A percentile compares a stretch with the other conserved stretches of the same genome.
phyloP scores from a whole-genome alignment of 108 stramenopile genomes.

The Skeletonema potamos region DNA sequence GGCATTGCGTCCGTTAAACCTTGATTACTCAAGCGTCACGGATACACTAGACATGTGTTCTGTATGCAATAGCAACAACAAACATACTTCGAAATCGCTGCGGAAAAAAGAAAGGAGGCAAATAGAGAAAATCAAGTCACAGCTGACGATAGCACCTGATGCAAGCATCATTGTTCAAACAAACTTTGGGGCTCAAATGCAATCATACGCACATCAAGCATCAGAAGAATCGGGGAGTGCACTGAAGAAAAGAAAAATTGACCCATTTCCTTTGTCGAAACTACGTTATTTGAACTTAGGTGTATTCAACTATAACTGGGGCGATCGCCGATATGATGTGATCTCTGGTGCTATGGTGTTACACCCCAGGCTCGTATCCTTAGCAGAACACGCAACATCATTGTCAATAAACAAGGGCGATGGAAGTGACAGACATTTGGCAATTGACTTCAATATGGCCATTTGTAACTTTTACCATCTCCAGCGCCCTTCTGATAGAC shows the following conservation, averaged over 20 bases:
- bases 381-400: constrained; percentile 24
- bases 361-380: constrained; percentile 7
- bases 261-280: constrained; percentile 35
- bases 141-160: constrained; percentile 16
- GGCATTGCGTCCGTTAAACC: constrained; percentile 33
- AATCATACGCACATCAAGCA: not conserved
- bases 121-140: constrained; percentile 38
- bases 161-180: constrained; percentile 37
- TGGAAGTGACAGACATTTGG: not conserved
- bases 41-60: not conserved
- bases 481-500: constrained; percentile 37
- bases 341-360: constrained; percentile 20
- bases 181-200: constrained; percentile 40
- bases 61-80: not conserved
- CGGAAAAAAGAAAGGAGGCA: constrained; percentile 11
- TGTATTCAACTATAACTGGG: constrained; percentile 47
- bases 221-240: not conserved
- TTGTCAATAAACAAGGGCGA: constrained; percentile 1
- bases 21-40: constrained; percentile 11
- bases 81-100: not conserved
- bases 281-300: constrained; percentile 44
- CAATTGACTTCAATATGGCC: constrained; percentile 34
- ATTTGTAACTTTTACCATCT: constrained; percentile 50
- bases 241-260: constrained; percentile 32
- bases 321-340: constrained; percentile 37